These are phyloP conservation scores for Monosporascus cannonballus DNA, from an alignment of 2,329 filamentous ascomycete species.

Conservation along the genomic window DNA sequence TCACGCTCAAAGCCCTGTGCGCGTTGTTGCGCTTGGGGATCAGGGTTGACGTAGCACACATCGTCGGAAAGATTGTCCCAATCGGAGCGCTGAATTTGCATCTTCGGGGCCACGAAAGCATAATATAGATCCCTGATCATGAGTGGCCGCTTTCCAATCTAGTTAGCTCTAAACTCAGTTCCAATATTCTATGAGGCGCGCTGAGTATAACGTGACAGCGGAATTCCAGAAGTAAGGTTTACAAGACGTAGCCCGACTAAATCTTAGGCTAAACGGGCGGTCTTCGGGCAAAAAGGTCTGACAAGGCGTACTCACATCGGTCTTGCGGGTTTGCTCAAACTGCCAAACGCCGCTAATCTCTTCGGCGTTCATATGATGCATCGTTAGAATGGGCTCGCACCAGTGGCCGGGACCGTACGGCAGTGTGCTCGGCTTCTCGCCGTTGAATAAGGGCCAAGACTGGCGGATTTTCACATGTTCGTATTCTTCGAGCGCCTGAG, in stretches of 20 bases:
- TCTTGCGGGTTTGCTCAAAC: slow-evolving; percentile 43
- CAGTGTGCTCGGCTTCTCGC: slow-evolving; percentile 46
- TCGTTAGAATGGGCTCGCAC: slow-evolving; percentile 52
- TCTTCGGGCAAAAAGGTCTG: neutral
- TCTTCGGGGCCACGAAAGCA: slow-evolving; percentile 38
- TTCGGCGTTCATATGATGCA: slow-evolving; percentile 49
- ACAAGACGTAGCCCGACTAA: neutral
- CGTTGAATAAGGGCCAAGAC: slow-evolving; percentile 48
- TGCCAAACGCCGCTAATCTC: slow-evolving; percentile 48
- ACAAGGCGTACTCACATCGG: slow-evolving; percentile 27
- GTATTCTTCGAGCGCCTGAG: slow-evolving; percentile 40
- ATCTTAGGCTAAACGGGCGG: too few species aligned
- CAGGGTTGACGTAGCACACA: slow-evolving; percentile 36
- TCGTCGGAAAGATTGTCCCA: slow-evolving; percentile 50
- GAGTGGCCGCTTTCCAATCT: slow-evolving; percentile 30
- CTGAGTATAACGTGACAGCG: neutral
- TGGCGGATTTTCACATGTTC: slow-evolving; percentile 36
- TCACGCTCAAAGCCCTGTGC: slow-evolving; percentile 25
- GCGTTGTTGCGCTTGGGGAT: slow-evolving; percentile 28
- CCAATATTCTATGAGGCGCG: neutral
- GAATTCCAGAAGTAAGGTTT: neutral
- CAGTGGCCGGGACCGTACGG: slow-evolving; percentile 43
- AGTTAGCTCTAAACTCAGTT: slow-evolving; percentile 8
- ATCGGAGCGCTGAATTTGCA: slow-evolving; percentile 35
- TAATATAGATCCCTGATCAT: slow-evolving; percentile 45